Evolutionary conservation across 2,329 filamentous ascomycete genomes (phyloP), one percentile per base, ranked within the genome.

Genomic region (Aureobasidium sp.): DNA sequence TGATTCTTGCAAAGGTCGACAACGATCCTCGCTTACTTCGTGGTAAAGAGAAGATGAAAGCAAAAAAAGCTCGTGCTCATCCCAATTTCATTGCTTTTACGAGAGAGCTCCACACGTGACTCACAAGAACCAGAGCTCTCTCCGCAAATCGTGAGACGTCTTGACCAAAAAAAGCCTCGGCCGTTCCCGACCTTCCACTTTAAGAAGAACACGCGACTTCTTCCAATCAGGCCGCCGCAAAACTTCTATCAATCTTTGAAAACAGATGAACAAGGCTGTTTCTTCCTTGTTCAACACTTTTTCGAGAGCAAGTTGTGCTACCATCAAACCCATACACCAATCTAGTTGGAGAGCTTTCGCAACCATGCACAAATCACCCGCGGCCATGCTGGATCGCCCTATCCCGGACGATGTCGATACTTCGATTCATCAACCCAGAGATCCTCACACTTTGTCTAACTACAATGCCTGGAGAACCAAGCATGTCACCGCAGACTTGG

Each of bases 381-480:
- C 58, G 21, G 58, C 58, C 8, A 56, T 56, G 27, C 40, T 56
- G 19, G 37, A 40, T 4, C 48, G 38, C 16, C 58, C 58, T 19
- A 32, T 56, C 29, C 24, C 51, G 16, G 51, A 40, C 10, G 22
- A 52, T 37, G 41, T 57, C 8, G 54, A 57, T 24, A 56, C 58
- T n/a, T 61, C 58, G 37, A 66, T 68, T 12, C 64, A 66, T 42
- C 55, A 62, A 32, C 63, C 60, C 7, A 57, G 67, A 57, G 91
- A 97, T 71, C 90, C 90, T 50, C 94, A 90, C 69, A 96, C 93
- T 22, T 73, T 93, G 55, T 86, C 88, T 66, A 97, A 97, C 74
- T 96, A 96, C 71, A 83, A 88, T 69, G 83, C 85, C 53, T 96
- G 89, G 83, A 77, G 81, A 57, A 95, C 88, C 16, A 83, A 79